Percentiles rank a stretch among this genome's conserved stretches.
These are phyloP conservation scores for Pestalotiopsis sp. DNA, from an alignment of 2,329 filamentous ascomycete genomes.

Conservation along the genomic window DNA sequence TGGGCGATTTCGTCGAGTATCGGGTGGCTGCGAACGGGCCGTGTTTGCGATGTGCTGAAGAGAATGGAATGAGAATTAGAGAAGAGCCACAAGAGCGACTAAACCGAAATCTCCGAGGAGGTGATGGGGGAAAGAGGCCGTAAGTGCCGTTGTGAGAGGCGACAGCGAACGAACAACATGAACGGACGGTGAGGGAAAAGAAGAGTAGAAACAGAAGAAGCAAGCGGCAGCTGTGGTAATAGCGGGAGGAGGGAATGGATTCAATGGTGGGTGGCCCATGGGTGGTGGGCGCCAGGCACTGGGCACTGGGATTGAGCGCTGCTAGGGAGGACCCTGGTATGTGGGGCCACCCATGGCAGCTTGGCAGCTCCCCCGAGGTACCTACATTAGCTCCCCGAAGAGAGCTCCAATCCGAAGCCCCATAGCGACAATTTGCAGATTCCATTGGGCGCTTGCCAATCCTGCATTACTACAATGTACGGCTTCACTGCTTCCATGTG, in stretches of 20 bases:
- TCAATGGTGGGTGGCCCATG: too few species aligned
- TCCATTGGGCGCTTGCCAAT: not conserved
- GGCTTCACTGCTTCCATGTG: not conserved
- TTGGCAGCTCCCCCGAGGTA: not conserved
- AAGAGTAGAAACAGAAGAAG: conserved; percentile 4
- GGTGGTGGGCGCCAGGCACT: too few species aligned
- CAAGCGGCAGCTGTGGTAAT: not conserved
- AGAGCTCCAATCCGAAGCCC: not conserved
- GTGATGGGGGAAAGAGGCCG: conserved; percentile 4
- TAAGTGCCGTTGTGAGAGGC: conserved; percentile 1
- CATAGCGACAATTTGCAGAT: not conserved
- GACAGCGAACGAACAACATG: not conserved
- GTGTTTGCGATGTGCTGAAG: conserved; percentile 8
- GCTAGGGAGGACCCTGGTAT: not conserved
- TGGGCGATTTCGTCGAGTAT: conserved; percentile 1
- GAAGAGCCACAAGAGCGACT: not conserved
- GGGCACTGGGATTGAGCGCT: too few species aligned
- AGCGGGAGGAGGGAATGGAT: not conserved
- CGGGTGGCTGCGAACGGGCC: not conserved
- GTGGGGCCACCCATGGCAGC: not conserved
- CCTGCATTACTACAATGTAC: not conserved
- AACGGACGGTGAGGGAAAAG: not conserved
- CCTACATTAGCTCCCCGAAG: not conserved
- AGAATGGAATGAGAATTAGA: conserved; percentile 19
- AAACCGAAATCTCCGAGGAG: conserved; percentile 9